Evolutionary conservation across 345 rosid species (phyloP), one percentile per base, ranked within the genome.

Genomic region (Rubroshorea leprosula): DNA sequence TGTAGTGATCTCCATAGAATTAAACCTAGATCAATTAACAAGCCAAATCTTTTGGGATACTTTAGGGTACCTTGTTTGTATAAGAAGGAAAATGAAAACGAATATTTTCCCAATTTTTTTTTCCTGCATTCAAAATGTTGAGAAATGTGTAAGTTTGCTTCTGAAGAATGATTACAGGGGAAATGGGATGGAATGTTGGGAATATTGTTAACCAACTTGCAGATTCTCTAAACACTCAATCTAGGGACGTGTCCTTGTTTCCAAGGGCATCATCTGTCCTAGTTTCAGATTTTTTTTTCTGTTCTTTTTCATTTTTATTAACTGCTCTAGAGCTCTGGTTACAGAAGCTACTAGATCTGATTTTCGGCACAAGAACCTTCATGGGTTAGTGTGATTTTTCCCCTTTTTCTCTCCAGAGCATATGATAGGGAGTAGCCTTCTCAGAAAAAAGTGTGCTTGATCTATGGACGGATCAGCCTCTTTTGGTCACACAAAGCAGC

Each of bases 181-280:
- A 49, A 51, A 50, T n/a, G 35, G 5, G 9, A 39, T 5, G 45
- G 16, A 8, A 39, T 57, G 58, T 29, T 26, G 58, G 65, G 60
- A 60, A 69, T 53, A 52, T 47, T 61, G 58, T 24, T 57, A 25
- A 57, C 54, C 57, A 55, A 57, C 23, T 39, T 67, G 56, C 46
- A 43, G 51, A 12, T 25, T 20, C 26, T 63, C 52, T 23, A 54
- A 38, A 23, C 57, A 54, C 38, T 56, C 24, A 62, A 35, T 56
- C 22, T 14, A 22, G 24, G 66, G 26, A 3, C 16, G 27, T 76
- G 80, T 69, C 72, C 35, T 63, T 56, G 35, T 56, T 65, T 74
- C 69, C 72, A 54, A 55, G 58, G 70, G 71, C 82, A 74, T 23
- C 15, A 74, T 23, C n/a, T 55, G 57, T 70, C 81, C 80, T 55